Base-by-base conservation (phyloP, 768 basidiomycete species). In the Macrocybe gigantea region DNA sequence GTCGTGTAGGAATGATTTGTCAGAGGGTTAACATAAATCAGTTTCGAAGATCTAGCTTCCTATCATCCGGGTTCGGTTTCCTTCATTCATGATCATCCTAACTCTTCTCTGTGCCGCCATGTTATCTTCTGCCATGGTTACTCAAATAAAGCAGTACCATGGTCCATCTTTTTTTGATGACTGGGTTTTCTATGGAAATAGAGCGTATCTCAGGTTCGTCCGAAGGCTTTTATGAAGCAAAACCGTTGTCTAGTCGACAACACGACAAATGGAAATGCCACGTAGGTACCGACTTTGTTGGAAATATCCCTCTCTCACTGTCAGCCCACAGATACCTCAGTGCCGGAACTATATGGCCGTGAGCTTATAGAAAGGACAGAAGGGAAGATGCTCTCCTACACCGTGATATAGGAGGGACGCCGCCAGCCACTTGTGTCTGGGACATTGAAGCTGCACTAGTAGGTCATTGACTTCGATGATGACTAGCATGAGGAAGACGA, bases 1-100 rank as follows among this genome's bases (percentile, higher is more conserved):
- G 82, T 71, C 30, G 74, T 78, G 59, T 88, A 79, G 1, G 86
- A 87, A 51, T 84, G 83, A 10, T 81, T 83, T 3, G 85, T 83
- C 12, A 68, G 53, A 6, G 72, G 29, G 53, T 89, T 82, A 38
- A 86, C 74, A 56, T 74, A 86, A 1, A 83, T 76, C 33, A 88
- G 77, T 48, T 75, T 63, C 34, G 72, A 64, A 5, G 74, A 65
- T 33, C 65, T 59, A 3, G 77, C 82, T 10, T 66, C 65, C 13
- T n/a, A n/a, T n/a, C n/a, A n/a, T n/a, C n/a, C n/a, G n/a, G n/a
- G n/a, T n/a, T n/a, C n/a, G 22, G 22, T 22, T 22, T 22, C 22
- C 22, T 22, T 22, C 22, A 22, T 22, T 4, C 22, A 22, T 22
- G 22, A 22, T 22, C 22, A 22, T 22, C 22, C 22, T 22, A 1